Evolutionary conservation across 2,329 filamentous ascomycete genomes (phyloP), one percentile per base, ranked within the genome.

Genomic region (Colletotrichum echinochloae): DNA sequence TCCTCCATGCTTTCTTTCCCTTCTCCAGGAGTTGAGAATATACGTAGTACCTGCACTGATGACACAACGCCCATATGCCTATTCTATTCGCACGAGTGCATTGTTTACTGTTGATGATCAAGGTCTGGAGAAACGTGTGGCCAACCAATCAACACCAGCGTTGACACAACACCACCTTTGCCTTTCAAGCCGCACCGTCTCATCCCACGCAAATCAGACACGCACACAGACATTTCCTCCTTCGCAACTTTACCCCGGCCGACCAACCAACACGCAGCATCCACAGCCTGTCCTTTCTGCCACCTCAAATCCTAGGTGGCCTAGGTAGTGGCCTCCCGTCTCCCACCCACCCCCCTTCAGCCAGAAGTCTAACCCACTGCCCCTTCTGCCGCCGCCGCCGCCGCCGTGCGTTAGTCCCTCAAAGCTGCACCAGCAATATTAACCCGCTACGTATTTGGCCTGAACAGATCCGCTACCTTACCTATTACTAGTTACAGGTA

Each of bases 341-440:
- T 48, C 60, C 12, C 59, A 16, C 35, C n/a, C n/a, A n/a, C 49
- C 49, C 14, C n/a, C n/a, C n/a, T n/a, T 52, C 52, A 18, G 39
- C 54, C 30, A 48, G 28, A 57, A 35, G 20, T 33, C 55, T 55
- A 23, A 35, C 14, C 52, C 35, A 28, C 37, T 23, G 26, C 48
- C 35, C 35, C 28, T 11, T 44, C 39, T 41, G 39, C 41, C 7
- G 39, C 39, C 7, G 20, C 33, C 9, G 18, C 64, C 48, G 46
- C 56, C 59, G 65, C 60, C 65, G 60, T 69, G 65, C 61, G 61
- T 68, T 69, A 65, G 56, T 39, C 54, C 26, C 46, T 35, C 66
- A 26, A 35, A 51, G 60, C 33, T 18, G 20, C 44, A 37, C 33
- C 26, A 60, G 46, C 59, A 35, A 37, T 14, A n/a, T n/a, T n/a